Conservation (phyloP, 805 yeast species). For the Monosporozyma aerobia region DNA sequence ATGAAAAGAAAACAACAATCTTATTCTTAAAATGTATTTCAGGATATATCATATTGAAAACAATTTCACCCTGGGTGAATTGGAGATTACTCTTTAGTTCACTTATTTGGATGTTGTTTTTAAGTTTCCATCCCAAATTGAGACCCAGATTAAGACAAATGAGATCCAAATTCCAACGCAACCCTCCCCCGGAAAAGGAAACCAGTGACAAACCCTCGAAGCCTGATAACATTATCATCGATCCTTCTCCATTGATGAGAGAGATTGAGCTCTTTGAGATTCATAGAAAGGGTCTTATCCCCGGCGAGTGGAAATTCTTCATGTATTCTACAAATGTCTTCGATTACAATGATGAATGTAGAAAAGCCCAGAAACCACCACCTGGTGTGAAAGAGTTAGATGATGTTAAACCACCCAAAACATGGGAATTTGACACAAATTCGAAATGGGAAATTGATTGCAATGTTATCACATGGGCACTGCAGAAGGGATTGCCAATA, state of each 20-base stretch:
- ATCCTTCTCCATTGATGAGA: slow-evolving; percentile 52
- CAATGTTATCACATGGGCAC: slow-evolving; percentile 44
- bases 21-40: slow-evolving; percentile 38
- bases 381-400: slow-evolving; percentile 48
- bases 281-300: slow-evolving; percentile 53
- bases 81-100: slow-evolving; percentile 52
- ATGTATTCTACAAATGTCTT: slow-evolving; percentile 49
- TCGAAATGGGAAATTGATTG: slow-evolving; percentile 59
- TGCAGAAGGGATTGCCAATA: slow-evolving; percentile 33
- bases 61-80: slow-evolving; percentile 47
- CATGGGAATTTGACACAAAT: slow-evolving; percentile 61
- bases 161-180: background rate
- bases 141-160: slow-evolving; percentile 4
- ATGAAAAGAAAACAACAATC: slow-evolving; percentile 58
- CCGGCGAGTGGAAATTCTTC: slow-evolving; percentile 53
- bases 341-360: slow-evolving; percentile 37
- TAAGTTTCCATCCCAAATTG: slow-evolving; percentile 52
- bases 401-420: slow-evolving; percentile 55
- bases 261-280: slow-evolving; percentile 74
- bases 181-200: no score
- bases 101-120: slow-evolving; percentile 47
- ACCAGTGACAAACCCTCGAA: background rate
- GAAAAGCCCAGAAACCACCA: slow-evolving; percentile 49
- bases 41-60: slow-evolving; percentile 33
- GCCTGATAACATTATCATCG: slow-evolving; percentile 42